phyloP scores from a whole-genome alignment of 257 asterid genomes.

The Scutellaria galericulata region DNA sequence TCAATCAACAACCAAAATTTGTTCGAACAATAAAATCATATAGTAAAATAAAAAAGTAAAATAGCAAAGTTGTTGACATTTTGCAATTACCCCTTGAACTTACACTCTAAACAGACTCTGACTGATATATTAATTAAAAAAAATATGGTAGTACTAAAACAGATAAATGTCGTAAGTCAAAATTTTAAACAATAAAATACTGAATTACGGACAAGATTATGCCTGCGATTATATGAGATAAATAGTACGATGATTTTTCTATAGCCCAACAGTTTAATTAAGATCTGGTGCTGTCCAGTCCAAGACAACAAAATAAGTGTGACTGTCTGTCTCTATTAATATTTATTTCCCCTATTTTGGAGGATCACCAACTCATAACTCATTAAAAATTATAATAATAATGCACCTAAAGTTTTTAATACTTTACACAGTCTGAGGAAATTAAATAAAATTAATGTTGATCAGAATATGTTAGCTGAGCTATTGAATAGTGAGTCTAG shows the following conservation, averaged over 20 bases:
- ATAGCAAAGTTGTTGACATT: too few relatives aligned
- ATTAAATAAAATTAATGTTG: not conserved
- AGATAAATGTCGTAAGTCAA: too few relatives aligned
- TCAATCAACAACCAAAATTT: too few relatives aligned
- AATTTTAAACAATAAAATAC: too few relatives aligned
- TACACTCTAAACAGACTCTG: too few relatives aligned
- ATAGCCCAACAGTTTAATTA: not conserved
- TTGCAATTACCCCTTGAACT: too few relatives aligned
- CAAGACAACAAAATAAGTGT: not conserved
- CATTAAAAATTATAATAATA: slow-evolving; percentile 10
- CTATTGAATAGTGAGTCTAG: slow-evolving; percentile 22
- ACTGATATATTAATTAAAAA: too few relatives aligned
- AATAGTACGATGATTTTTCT: slow-evolving; percentile 2
- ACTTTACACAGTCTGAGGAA: slow-evolving; percentile 2
- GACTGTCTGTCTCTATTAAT: slow-evolving; percentile 1
- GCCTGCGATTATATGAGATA: too few relatives aligned
- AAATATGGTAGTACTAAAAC: too few relatives aligned
- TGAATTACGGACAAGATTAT: too few relatives aligned
- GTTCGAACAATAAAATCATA: too few relatives aligned
- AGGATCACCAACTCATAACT: slow-evolving; percentile 25
- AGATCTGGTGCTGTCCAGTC: not conserved
- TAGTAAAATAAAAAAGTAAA: too few relatives aligned
- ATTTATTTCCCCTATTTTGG: slow-evolving; percentile 10
- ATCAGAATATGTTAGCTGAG: slow-evolving; percentile 29
- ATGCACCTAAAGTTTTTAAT: slow-evolving; percentile 19